These are phyloP conservation scores for Irpex sp. DNA, from an alignment of 1,284 basidiomycete genomes.

Conservation along the genomic window DNA sequence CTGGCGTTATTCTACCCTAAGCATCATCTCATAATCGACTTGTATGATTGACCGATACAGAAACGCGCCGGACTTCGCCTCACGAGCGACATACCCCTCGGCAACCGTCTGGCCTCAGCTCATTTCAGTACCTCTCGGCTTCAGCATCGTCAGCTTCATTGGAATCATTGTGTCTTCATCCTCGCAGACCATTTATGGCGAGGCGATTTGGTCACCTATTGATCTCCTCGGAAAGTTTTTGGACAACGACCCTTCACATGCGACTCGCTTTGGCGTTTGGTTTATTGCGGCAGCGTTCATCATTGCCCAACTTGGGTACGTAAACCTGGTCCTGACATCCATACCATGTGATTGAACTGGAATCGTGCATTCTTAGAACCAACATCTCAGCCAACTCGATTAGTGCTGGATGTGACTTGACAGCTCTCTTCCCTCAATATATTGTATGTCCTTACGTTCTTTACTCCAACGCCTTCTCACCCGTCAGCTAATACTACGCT, in stretches of 20 bases:
- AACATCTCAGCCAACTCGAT: slow-evolving; percentile 87
- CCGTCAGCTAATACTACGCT: slow-evolving; percentile 3
- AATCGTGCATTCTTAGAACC: slow-evolving; percentile 34
- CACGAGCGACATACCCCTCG: slow-evolving; percentile 62
- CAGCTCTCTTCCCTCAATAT: slow-evolving; percentile 76
- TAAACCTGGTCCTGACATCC: background rate
- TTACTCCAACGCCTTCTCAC: background rate
- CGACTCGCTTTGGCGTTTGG: slow-evolving; percentile 68
- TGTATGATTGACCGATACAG: slow-evolving; percentile 28
- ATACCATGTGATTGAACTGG: background rate
- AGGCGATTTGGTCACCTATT: slow-evolving; percentile 79
- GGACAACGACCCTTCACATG: slow-evolving; percentile 57
- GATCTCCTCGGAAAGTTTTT: slow-evolving; percentile 70
- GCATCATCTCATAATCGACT: background rate
- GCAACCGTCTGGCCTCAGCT: slow-evolving; percentile 73
- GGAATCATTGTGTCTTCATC: slow-evolving; percentile 84
- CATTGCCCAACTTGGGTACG: slow-evolving; percentile 55
- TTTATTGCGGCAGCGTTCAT: slow-evolving; percentile 79
- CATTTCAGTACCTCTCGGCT: slow-evolving; percentile 71
- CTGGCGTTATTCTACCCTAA: slow-evolving; percentile 1
- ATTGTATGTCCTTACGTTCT: slow-evolving; percentile 42
- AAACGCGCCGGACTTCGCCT: slow-evolving; percentile 79
- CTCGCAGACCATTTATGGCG: slow-evolving; percentile 74
- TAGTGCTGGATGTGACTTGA: slow-evolving; percentile 83
- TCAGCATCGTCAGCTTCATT: slow-evolving; percentile 77